Percentiles rank a stretch among this genome's conserved stretches.
Conservation (phyloP, 1,284 basidiomycete genomes). For the Ceratobasidium sp. region DNA sequence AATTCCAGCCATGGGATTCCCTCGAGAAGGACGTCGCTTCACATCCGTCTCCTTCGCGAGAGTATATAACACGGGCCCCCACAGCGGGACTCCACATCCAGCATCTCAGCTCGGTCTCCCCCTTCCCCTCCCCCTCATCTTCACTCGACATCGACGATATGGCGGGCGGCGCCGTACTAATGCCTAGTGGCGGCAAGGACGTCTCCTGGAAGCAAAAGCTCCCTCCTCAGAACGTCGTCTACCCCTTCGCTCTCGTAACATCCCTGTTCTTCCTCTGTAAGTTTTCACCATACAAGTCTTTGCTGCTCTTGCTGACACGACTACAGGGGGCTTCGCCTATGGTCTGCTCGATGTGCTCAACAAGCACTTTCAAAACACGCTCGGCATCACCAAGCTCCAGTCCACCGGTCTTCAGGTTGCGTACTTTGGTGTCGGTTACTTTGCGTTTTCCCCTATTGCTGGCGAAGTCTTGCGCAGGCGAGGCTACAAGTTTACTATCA, state of each 20-base stretch:
- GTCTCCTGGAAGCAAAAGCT: slow-evolving; percentile 34
- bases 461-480: slow-evolving; percentile 65
- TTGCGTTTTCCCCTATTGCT: slow-evolving; percentile 72
- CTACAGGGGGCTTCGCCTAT: slow-evolving; percentile 29
- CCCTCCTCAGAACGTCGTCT: slow-evolving; percentile 51
- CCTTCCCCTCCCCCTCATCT: background rate
- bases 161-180: slow-evolving; percentile 43
- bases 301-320: background rate
- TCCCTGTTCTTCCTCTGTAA: slow-evolving; percentile 84
- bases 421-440: slow-evolving; percentile 78
- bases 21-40: slow-evolving; percentile 12
- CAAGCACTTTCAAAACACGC: slow-evolving; percentile 81
- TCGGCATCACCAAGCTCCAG: slow-evolving; percentile 79
- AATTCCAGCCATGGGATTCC: background rate
- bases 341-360: slow-evolving; percentile 86
- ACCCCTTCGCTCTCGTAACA: slow-evolving; percentile 79
- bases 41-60: background rate
- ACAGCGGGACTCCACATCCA: slow-evolving; percentile 32
- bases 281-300: slow-evolving; percentile 50
- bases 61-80: slow-evolving; percentile 20
- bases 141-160: slow-evolving; percentile 15
- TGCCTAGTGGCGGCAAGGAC: slow-evolving; percentile 38
- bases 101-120: slow-evolving; percentile 14
- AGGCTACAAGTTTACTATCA: slow-evolving; percentile 62
- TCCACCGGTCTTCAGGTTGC: slow-evolving; percentile 88